Conservation (phyloP, 2,329 filamentous ascomycete species). For the Whalleya microplaca region DNA sequence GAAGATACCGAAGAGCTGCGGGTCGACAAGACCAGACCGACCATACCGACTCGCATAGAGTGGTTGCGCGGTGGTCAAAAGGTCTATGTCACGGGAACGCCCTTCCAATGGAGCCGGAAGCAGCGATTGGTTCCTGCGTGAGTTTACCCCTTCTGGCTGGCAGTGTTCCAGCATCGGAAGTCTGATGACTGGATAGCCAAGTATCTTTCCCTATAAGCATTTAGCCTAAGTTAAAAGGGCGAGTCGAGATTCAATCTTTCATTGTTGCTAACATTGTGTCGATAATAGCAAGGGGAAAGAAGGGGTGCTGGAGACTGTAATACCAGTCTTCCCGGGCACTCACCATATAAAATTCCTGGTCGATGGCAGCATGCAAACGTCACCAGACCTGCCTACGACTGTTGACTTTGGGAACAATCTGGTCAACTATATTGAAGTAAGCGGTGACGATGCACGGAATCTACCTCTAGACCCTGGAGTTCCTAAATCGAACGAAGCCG, state of each 20-base stretch:
- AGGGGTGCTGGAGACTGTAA: slow-evolving; percentile 72
- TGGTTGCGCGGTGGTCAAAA: slow-evolving; percentile 85
- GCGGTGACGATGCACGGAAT: slow-evolving; percentile 50
- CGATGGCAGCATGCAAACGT: slow-evolving; percentile 90
- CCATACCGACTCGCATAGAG: slow-evolving; percentile 82
- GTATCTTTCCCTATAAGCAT: not conserved
- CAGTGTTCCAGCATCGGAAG: slow-evolving; percentile 21
- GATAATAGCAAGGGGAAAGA: slow-evolving; percentile 54
- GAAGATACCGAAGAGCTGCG: slow-evolving; percentile 77
- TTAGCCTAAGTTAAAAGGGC: not conserved
- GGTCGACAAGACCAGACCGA: slow-evolving; percentile 73
- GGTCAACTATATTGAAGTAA: slow-evolving; percentile 97
- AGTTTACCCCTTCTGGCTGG: slow-evolving; percentile 45
- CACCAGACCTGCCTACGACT: slow-evolving; percentile 84
- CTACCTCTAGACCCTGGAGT: slow-evolving; percentile 35
- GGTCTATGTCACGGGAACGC: slow-evolving; percentile 95
- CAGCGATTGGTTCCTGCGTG: slow-evolving; percentile 85
- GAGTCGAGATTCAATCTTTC: not conserved
- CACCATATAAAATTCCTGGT: slow-evolving; percentile 97
- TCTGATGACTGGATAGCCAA: slow-evolving; percentile 4
- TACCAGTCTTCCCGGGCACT: slow-evolving; percentile 88
- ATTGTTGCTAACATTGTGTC: slow-evolving; percentile 18
- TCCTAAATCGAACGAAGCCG: slow-evolving; percentile 35
- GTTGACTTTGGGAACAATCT: slow-evolving; percentile 98
- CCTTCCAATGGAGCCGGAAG: slow-evolving; percentile 96